These are phyloP conservation scores for Lasiodiplodia theobromae DNA, from an alignment of 2,329 filamentous ascomycete genomes.

Conservation along the genomic window DNA sequence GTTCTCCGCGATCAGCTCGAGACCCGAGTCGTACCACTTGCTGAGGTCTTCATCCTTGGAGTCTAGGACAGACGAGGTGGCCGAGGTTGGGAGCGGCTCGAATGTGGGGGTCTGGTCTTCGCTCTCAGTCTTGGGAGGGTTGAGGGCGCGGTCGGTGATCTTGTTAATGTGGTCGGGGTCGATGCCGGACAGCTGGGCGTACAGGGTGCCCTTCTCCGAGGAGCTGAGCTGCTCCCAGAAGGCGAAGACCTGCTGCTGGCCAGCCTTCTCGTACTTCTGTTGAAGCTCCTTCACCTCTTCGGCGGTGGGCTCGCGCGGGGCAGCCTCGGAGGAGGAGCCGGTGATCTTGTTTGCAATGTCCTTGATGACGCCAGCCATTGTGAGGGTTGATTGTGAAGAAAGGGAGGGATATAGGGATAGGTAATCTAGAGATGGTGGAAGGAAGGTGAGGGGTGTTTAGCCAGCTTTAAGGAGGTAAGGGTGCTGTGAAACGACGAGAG, in stretches of 20 bases:
- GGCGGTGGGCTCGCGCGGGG: slow-evolving; percentile 62
- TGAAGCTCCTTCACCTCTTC: slow-evolving; percentile 73
- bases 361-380: slow-evolving; percentile 29
- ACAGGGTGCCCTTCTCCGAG: slow-evolving; percentile 78
- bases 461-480: slow-evolving; percentile 30
- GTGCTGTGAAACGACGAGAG: slow-evolving; percentile 29
- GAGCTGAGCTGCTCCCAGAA: slow-evolving; percentile 83
- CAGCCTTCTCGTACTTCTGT: slow-evolving; percentile 75
- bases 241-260: slow-evolving; percentile 82
- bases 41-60: slow-evolving; percentile 79
- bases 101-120: slow-evolving; percentile 64
- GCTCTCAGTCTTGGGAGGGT: slow-evolving; percentile 70
- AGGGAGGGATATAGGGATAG: slow-evolving; percentile 5
- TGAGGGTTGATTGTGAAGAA: neutral
- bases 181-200: slow-evolving; percentile 80
- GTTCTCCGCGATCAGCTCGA: slow-evolving; percentile 71
- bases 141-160: slow-evolving; percentile 81
- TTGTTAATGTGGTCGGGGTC: slow-evolving; percentile 87
- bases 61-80: slow-evolving; percentile 90
- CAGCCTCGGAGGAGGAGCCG: slow-evolving; percentile 43
- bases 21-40: slow-evolving; percentile 79
- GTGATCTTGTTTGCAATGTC: slow-evolving; percentile 32
- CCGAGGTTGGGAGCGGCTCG: slow-evolving; percentile 86
- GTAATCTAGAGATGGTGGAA: slow-evolving; percentile 11
- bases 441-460: slow-evolving; percentile 19